Conservation (phyloP, 768 basidiomycete species). For the Gautieria morchelliformis region DNA sequence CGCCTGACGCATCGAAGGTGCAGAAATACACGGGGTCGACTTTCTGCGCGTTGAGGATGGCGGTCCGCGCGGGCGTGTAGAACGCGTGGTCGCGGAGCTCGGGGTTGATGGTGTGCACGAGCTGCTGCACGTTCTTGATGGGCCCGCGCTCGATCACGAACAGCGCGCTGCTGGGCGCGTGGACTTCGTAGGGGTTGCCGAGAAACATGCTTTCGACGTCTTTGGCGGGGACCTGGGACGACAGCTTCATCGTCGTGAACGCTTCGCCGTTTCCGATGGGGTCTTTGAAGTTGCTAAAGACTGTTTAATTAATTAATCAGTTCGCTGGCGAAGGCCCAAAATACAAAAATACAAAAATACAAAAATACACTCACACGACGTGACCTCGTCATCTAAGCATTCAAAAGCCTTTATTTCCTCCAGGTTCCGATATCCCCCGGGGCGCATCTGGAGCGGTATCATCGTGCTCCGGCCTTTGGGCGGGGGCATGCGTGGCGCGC, state of each 20-base stretch:
- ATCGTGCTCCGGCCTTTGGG: not conserved
- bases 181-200: constrained; percentile 1
- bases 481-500: not conserved
- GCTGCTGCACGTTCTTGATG: not conserved
- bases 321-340: not conserved
- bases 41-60: not conserved
- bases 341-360: too few relatives aligned
- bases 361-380: not conserved
- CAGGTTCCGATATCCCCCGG: not conserved
- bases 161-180: not conserved
- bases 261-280: not conserved
- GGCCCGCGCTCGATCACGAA: constrained; percentile 2
- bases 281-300: not conserved
- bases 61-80: not conserved
- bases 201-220: not conserved
- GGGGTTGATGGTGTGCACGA: not conserved
- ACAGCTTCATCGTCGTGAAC: not conserved
- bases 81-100: not conserved
- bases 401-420: not conserved
- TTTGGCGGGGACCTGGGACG: not conserved
- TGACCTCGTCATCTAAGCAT: not conserved
- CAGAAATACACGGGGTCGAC: not conserved
- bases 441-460: not conserved
- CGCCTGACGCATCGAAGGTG: not conserved
- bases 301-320: not conserved